Conservation (phyloP, 495 filamentous ascomycete genomes). For the Elasticomyces elasticus region DNA sequence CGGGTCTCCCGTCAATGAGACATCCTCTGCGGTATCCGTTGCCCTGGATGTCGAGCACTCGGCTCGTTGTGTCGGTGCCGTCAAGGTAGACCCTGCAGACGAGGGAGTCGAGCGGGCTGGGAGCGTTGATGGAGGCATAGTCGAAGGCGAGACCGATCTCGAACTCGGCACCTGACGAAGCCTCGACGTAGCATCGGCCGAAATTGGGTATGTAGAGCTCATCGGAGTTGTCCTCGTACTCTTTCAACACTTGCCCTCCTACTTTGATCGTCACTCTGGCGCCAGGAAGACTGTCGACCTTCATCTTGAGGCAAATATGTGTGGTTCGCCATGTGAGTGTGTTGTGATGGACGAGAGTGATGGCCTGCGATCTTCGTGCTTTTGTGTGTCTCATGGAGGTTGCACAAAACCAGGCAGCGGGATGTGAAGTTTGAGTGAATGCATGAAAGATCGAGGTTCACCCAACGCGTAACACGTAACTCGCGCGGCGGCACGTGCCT, state of each 20-base stretch:
- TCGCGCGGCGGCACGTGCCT: too few species aligned
- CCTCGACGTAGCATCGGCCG: neutral
- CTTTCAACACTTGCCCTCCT: neutral
- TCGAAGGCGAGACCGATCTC: neutral
- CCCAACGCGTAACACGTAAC: too few species aligned
- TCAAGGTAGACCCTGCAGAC: neutral
- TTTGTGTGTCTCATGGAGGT: too few species aligned
- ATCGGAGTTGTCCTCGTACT: neutral
- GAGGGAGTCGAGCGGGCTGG: neutral
- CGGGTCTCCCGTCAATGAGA: neutral
- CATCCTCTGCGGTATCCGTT: neutral
- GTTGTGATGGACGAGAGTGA: too few species aligned
- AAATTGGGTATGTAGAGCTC: neutral
- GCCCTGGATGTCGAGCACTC: too few species aligned
- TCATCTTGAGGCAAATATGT: neutral
- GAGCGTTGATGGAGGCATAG: neutral
- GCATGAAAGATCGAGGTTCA: too few species aligned
- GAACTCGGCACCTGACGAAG: neutral
- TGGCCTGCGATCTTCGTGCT: too few species aligned
- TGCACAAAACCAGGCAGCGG: too few species aligned
- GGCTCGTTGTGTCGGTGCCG: neutral
- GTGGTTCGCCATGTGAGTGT: too few species aligned
- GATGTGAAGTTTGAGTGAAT: too few species aligned
- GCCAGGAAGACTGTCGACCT: neutral
- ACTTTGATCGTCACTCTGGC: neutral